Base-by-base conservation (phyloP, 169 alveolate species). In the Plasmodium vinckei region DNA sequence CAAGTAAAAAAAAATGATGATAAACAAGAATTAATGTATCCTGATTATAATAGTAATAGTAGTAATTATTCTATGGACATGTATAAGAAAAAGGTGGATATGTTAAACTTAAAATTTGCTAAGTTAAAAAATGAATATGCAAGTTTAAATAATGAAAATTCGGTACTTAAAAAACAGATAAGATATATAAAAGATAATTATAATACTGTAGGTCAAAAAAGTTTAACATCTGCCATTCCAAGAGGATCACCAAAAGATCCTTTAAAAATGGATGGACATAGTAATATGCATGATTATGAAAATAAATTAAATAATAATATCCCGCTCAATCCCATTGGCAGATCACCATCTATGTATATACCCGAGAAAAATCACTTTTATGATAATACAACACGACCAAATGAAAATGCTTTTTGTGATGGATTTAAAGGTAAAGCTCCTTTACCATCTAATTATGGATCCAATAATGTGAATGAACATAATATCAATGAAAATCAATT, bases 121-220 rank as follows among this genome's bases (percentile, higher is more conserved):
- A 82, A 61, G 53, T 82, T 82, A 82, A 82, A 67, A 82, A 67
- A 82, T 82, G 90, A 82, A 44, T 65, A 67, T 82, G 23, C 79
- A 6, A 68, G 68, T 10, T 33, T 68, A 21, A 82, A 61, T 56
- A 65, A 82, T 47, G 90, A 82, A 82, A 82, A 82, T 82, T 53
- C 68, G 23, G 21, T 67, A 10, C 72, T 82, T 42, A 82, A 82
- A 67, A 82, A 65, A 82, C 90, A 82, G 25, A 39, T 82, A 65
- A 67, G 21, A 70, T 53, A 68, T 56, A 67, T 82, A 44, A 82
- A 82, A 42, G 82, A 65, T 27, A 82, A 56, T 67, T 82, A 82
- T 61, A 46, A 65, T 39, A 42, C 19, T 21, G 10, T 54, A n/a
- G 68, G 68, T 56, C 71, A 21, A 19, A 82, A 82, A 33, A 51